A percentile compares a stretch with the other conserved stretches of the same genome.
phyloP scores from a whole-genome alignment of 768 basidiomycete genomes.

The Lyophyllum semitale region DNA sequence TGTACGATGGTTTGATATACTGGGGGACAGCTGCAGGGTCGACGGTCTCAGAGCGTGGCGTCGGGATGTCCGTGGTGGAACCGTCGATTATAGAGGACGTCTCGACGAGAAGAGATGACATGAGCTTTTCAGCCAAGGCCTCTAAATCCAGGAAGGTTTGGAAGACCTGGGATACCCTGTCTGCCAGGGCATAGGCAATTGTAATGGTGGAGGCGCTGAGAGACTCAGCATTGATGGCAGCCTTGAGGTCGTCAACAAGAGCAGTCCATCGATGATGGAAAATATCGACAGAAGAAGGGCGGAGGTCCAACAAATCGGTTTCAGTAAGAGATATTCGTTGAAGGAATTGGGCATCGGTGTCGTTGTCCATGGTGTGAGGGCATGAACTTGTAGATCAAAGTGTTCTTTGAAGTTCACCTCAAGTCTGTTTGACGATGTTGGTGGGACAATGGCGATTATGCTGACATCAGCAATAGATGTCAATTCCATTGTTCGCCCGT shows the following conservation, averaged over 20 bases:
- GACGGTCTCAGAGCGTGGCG: background rate
- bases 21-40: constrained; percentile 2
- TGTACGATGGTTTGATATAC: constrained; percentile 31
- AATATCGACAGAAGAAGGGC: constrained; percentile 3
- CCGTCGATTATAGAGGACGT: background rate
- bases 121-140: constrained; percentile 1
- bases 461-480: background rate
- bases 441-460: constrained; percentile 2
- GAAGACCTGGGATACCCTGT: background rate
- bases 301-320: constrained; percentile 7
- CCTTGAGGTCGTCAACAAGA: constrained; percentile 9
- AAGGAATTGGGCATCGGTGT: constrained; percentile 6
- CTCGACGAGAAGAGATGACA: constrained; percentile 6
- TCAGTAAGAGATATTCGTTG: constrained; percentile 10
- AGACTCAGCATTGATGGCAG: constrained; percentile 4
- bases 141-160: constrained; percentile 14
- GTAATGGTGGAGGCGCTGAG: constrained; percentile 10
- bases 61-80: background rate
- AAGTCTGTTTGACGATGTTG: constrained; percentile 3
- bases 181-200: constrained; percentile 14
- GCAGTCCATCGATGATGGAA: constrained; percentile 14
- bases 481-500: background rate
- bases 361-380: background rate
- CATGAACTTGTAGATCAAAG: background rate
- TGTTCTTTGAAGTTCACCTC: background rate